Percentiles rank a stretch among this genome's conserved stretches.
Evolutionary conservation across 441 rosid genomes (phyloP).

Genomic region (Manihot esculenta): DNA sequence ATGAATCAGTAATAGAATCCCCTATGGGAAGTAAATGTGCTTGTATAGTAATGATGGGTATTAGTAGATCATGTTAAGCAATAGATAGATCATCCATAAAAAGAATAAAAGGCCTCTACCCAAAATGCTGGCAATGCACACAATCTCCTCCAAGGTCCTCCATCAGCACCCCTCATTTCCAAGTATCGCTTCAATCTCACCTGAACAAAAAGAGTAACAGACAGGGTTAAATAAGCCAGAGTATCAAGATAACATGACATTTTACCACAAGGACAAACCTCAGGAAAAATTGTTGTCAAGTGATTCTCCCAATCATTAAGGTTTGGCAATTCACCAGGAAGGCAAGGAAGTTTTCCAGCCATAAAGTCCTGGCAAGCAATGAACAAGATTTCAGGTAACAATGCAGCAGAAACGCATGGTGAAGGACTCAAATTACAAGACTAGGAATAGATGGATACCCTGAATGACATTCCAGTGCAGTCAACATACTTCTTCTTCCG

Average conservation of each 20-base stretch:
- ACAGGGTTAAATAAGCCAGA: slow-evolving; percentile 17
- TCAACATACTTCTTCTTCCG: slow-evolving; percentile 82
- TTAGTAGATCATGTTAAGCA: slow-evolving; percentile 12
- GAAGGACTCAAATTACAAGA: slow-evolving; percentile 35
- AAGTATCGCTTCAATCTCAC: slow-evolving; percentile 95
- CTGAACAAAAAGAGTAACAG: slow-evolving; percentile 39
- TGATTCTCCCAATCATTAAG: slow-evolving; percentile 99
- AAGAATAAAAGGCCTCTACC: slow-evolving; percentile 45
- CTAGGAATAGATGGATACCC: slow-evolving; percentile 68
- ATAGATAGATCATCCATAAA: neutral
- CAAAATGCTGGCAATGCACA: slow-evolving; percentile 98
- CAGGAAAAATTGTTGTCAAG: slow-evolving; percentile 95
- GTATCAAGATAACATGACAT: neutral
- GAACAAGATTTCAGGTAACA: neutral
- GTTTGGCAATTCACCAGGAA: slow-evolving; percentile 92
- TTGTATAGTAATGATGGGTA: neutral
- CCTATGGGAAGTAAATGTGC: neutral
- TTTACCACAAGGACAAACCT: slow-evolving; percentile 40
- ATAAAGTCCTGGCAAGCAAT: slow-evolving; percentile 69
- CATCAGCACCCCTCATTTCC: slow-evolving; percentile 99
- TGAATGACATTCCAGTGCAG: slow-evolving; percentile 93
- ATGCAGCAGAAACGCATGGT: slow-evolving; percentile 3
- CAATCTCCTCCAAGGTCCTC: slow-evolving; percentile 99
- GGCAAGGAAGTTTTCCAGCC: slow-evolving; percentile 89
- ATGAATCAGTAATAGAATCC: neutral